Base-by-base conservation (phyloP, 106 monocot genomes). In the Triglochin maritima region DNA sequence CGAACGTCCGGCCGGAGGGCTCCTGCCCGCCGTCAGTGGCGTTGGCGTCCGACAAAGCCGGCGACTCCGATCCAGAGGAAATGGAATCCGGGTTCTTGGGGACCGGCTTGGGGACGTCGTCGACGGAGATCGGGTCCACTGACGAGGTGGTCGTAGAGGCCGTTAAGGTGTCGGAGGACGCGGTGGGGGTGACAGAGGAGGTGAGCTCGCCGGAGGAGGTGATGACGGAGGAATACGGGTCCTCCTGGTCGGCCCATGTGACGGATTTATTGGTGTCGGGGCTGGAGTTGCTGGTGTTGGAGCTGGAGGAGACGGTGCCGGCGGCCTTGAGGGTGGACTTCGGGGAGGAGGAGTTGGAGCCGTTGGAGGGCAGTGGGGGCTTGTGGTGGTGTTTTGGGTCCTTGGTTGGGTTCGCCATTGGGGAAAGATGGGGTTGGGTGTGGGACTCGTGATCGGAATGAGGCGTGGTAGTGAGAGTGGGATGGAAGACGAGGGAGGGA, bases 141-240 rank as follows among this genome's bases (percentile, higher is more conserved):
- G 1, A 29, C 29, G 29, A 29, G 29, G 29, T 29, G 29, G 29
- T 29, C 29, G 29, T 29, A 29, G 29, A 29, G 29, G 29, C 29
- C 29, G 29, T 29, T 29, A 29, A 29, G 29, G 29, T 29, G 29
- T 29, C 29, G 29, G 29, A 3, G 59, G 46, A 43, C 60, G 17
- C 42, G 56, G 16, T 7, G 52, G 46, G 45, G 50, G 45, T 4
- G 71, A 64, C 44, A 41, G 6, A 7, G 57, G 12, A 29, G 29
- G 29, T 29, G 5, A 78, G 61, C 78, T 82, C 82, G 4, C 77
- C 81, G 5, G 81, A 81, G 59, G 55, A 67, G 57, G 48, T 61
- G 11, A 54, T 16, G 29, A 17, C 49, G 14, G 50, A 42, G 47
- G 45, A 49, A 47, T 62, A 4, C 6, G 7, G 11, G 13, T 29